These are phyloP conservation scores for Meripilus lineatus DNA, from an alignment of 1,284 basidiomycete species.

Conservation along the genomic window DNA sequence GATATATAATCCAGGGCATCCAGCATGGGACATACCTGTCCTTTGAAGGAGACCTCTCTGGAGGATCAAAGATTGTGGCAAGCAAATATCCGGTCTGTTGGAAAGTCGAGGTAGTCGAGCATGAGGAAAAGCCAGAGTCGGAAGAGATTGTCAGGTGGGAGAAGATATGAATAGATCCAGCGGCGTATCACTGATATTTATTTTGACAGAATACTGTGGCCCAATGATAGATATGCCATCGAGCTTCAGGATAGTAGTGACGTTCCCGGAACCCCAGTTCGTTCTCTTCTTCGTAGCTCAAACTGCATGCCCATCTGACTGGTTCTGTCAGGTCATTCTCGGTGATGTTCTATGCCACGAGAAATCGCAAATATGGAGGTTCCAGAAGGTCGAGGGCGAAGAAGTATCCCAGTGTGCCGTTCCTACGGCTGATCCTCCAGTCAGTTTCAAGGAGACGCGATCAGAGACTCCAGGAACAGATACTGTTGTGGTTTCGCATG, in stretches of 20 bases:
- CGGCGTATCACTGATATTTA: not conserved
- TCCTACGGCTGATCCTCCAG: not conserved
- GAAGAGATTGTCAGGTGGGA: not conserved
- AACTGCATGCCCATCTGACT: not conserved
- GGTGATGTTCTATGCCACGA: not conserved
- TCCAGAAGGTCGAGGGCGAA: not conserved
- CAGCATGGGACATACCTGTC: constrained; percentile 36
- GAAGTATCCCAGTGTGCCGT: not conserved
- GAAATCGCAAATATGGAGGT: too few relatives aligned
- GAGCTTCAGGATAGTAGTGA: constrained; percentile 20
- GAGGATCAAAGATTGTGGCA: constrained; percentile 27
- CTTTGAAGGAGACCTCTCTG: constrained; percentile 30
- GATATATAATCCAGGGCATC: constrained; percentile 40
- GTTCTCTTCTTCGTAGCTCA: not conserved
- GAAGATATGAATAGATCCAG: constrained; percentile 15
- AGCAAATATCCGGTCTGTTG: constrained; percentile 29
- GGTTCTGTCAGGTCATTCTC: not conserved
- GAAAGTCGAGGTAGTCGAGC: constrained; percentile 17
- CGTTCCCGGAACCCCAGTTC: constrained; percentile 19
- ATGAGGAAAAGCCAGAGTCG: not conserved
- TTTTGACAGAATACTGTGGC: constrained; percentile 20
- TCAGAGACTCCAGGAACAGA: constrained; percentile 9
- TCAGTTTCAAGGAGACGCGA: not conserved
- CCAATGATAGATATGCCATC: constrained; percentile 20
- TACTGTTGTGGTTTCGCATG: constrained; percentile 21